A percentile compares a stretch with the other conserved stretches of the same genome.
phyloP scores from a whole-genome alignment of 352 stramenopile genomes.

The Hyaloperonospora arabidopsidis region DNA sequence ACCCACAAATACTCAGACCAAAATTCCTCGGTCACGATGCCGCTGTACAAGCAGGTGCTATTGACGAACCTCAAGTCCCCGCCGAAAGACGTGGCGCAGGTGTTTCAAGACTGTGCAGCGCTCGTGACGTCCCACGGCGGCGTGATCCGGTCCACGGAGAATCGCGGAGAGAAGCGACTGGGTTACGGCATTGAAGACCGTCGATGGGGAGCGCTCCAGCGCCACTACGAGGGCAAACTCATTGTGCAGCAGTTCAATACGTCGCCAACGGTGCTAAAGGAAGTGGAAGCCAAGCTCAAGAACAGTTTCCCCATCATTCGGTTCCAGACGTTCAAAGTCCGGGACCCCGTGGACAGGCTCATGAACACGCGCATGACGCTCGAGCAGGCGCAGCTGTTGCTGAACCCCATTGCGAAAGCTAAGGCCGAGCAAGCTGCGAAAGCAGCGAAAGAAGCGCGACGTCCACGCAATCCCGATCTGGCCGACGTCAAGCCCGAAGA shows the following conservation, averaged over 20 bases:
- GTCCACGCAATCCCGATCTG: constrained; percentile 15
- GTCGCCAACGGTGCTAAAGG: constrained; percentile 52
- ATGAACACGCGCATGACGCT: constrained; percentile 78
- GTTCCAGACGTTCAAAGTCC: constrained; percentile 84
- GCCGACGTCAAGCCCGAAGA: constrained; percentile 37
- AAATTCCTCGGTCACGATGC: constrained; percentile 30
- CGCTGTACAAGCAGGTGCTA: constrained; percentile 86
- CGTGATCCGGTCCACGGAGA: constrained; percentile 70
- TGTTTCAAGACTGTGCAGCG: constrained; percentile 76
- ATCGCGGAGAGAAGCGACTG: constrained; percentile 75
- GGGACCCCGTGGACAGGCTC: constrained; percentile 69
- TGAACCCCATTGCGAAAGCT: constrained; percentile 37
- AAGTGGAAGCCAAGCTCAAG: constrained; percentile 79
- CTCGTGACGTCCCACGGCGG: constrained; percentile 61
- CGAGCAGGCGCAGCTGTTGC: constrained; percentile 43
- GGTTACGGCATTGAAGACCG: constrained; percentile 81
- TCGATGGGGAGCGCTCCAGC: constrained; percentile 77
- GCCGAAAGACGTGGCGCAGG: constrained; percentile 69
- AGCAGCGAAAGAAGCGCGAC: constrained; percentile 30
- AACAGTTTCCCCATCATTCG: constrained; percentile 79
- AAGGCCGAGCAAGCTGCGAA: constrained; percentile 32
- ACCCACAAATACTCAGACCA: background rate
- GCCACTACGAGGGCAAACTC: constrained; percentile 81
- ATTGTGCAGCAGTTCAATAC: constrained; percentile 84
- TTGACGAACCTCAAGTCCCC: constrained; percentile 84